These are phyloP conservation scores for Alternaria longipes DNA, from an alignment of 2,329 filamentous ascomycete species.

Conservation along the genomic window DNA sequence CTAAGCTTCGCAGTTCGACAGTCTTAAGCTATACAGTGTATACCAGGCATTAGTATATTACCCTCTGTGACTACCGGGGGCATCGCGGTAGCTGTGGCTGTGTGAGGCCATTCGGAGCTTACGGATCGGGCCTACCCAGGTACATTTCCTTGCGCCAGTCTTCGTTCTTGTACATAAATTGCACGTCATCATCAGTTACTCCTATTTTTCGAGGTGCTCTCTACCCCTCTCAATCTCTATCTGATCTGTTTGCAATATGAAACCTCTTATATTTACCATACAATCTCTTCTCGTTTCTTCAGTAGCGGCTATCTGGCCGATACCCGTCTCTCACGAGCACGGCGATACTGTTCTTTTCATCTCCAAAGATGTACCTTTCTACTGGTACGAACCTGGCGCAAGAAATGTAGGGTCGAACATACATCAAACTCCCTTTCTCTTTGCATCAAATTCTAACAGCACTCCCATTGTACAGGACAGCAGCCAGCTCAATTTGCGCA, in stretches of 20 bases:
- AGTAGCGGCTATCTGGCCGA: constrained; percentile 55
- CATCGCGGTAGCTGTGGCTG: background rate
- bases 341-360: constrained; percentile 55
- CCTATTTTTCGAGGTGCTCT: background rate
- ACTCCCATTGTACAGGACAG: constrained; percentile 18
- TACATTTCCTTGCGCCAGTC: constrained; percentile 22
- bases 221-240: background rate
- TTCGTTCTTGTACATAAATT: constrained; percentile 15
- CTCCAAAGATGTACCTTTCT: constrained; percentile 47
- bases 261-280: constrained; percentile 10
- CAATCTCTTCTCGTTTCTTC: constrained; percentile 32
- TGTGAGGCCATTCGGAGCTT: background rate
- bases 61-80: background rate
- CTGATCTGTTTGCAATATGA: constrained; percentile 34
- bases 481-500: constrained; percentile 18
- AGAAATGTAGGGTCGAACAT: constrained; percentile 39
- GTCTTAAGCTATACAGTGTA: background rate
- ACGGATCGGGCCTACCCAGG: constrained; percentile 7
- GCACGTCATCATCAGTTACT: background rate
- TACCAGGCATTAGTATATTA: background rate
- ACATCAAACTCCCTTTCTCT: constrained; percentile 25
- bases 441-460: constrained; percentile 33
- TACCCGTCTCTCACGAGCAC: constrained; percentile 49
- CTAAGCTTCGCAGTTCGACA: background rate
- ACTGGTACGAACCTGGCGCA: constrained; percentile 48